Evolutionary conservation across 345 rosid species (phyloP), one percentile per base, ranked within the genome.

Genomic region (Garcia nutans): DNA sequence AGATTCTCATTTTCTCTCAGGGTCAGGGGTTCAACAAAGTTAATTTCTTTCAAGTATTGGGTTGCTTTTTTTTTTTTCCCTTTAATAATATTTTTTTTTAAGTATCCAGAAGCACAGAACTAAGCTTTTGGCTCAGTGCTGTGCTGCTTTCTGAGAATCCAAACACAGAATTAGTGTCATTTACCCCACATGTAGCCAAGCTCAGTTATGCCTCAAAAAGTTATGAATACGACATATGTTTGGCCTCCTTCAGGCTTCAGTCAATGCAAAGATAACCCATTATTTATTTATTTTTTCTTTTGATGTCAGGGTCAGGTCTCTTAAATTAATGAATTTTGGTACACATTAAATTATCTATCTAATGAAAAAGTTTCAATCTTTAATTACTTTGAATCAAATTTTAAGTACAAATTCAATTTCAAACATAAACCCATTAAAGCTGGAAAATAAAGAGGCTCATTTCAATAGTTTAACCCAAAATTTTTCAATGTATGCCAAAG

Each of bases 161-260:
- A 20, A 65, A 44, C 52, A 42, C 58, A 68, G 72, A 54, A 49
- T 45, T 67, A 45, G 8, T 68, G 58, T 49, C 58, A 45, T 68
- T 47, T 68, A 23, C 71, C 71, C 71, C 71, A 68, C 71, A 68
- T 45, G 71, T 20, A 49, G 28, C 20, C 17, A 62, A 62, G 50
- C 26, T 26, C 41, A 68, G 22, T 68, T 47, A 23, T 26, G 41
- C 26, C 23, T 55, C 73, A 33, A 47, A 70, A 70, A 70, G 73
- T 55, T 31, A 1, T 55, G 62, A 54, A 33, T 70, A 47, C 16
- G 73, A 70, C 73, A 19, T 70, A 3, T 70, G 49, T 63, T 55
- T 9, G 24, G 17, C 49, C 58, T 42, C 70, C 52, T 13, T 65
- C 52, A 42, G 28, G 54, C 52, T 13, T 65, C 52, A 42, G 28